A percentile compares a stretch with the other conserved stretches of the same genome.
phyloP scores from a whole-genome alignment of 2,329 filamentous ascomycete species.

The Helminthosporium solani region DNA sequence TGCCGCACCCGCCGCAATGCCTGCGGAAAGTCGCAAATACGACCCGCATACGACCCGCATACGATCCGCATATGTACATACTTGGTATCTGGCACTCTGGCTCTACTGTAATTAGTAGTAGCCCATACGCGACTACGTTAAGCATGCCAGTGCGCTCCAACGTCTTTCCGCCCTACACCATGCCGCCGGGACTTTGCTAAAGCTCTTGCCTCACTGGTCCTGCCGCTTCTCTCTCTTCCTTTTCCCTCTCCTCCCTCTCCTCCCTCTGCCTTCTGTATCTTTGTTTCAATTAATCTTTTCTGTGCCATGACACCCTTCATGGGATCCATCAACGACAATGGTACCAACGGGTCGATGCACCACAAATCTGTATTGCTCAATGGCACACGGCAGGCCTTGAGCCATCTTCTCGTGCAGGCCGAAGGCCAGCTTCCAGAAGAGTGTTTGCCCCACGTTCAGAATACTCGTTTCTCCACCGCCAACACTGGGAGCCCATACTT shows the following conservation, averaged over 20 bases:
- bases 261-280: slow-evolving; percentile 3
- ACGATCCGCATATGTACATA: not conserved
- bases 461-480: slow-evolving; percentile 36
- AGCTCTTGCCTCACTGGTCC: not conserved
- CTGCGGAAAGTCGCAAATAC: too few relatives aligned
- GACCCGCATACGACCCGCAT: too few relatives aligned
- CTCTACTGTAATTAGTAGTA: too few relatives aligned
- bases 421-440: slow-evolving; percentile 39
- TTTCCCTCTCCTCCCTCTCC: not conserved
- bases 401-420: slow-evolving; percentile 34
- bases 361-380: slow-evolving; percentile 31
- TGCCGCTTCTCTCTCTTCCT: slow-evolving; percentile 2
- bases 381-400: slow-evolving; percentile 36
- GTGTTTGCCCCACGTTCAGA: slow-evolving; percentile 30
- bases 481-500: slow-evolving; percentile 45
- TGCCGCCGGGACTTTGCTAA: slow-evolving; percentile 9
- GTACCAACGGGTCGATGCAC: slow-evolving; percentile 10
- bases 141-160: slow-evolving; percentile 17
- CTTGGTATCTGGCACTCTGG: slow-evolving; percentile 5
- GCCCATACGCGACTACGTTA: slow-evolving; percentile 7
- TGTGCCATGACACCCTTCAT: slow-evolving; percentile 31
- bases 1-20: too few relatives aligned
- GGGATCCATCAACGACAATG: slow-evolving; percentile 13
- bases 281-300: not conserved
- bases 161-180: slow-evolving; percentile 14